Evolutionary conservation across 345 rosid genomes (phyloP), one percentile per base, ranked within the genome.

Genomic region (Populus simonii): DNA sequence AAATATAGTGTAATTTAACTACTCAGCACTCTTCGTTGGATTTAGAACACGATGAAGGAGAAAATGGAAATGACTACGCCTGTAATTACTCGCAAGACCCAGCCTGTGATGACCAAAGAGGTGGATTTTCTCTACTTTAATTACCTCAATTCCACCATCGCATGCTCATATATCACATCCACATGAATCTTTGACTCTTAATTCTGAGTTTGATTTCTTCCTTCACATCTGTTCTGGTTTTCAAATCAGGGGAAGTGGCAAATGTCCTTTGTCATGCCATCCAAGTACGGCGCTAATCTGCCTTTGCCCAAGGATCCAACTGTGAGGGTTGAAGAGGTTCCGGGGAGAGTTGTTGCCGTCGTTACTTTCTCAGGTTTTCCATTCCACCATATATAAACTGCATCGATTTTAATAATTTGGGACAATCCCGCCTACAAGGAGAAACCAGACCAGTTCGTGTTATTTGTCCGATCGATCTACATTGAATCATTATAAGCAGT

Each of bases 1-100:
- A 27, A 27, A 13, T 66, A 27, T 66, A 20, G 3, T 27, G 39
- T 33, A 1, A 35, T 75, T 71, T 84, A 62, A 61, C 82, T 78
- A 49, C 63, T 75, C n/a, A 22, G 22, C 15, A 25, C 51, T 27
- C 82, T 75, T 4, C 20, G 12, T 31, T 70, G 74, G 73, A 70
- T 18, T 12, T 78, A 95, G 99, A 95, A 95, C 81, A 85, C 81
- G 1, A 68, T 63, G 4, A 85, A 74, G 71, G 93, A 93, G 89
- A 85, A 70, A 81, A 92, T 91, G 98, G 96, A 93, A 83, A 95
- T 95, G 99, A 93, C 94, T 2, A 95, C 98, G 5, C 98, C 97
- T 71, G 99, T 95, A 73, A 63, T 89, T 73, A 92, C 96, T 7
- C 88, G 90, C 36, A 90, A 87, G 85, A 74, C 78, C 76, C 83